Evolutionary conservation across 192 early-diverging fungal genomes (phyloP), one percentile per base, ranked within the genome.

Genomic region (Podila epigama): DNA sequence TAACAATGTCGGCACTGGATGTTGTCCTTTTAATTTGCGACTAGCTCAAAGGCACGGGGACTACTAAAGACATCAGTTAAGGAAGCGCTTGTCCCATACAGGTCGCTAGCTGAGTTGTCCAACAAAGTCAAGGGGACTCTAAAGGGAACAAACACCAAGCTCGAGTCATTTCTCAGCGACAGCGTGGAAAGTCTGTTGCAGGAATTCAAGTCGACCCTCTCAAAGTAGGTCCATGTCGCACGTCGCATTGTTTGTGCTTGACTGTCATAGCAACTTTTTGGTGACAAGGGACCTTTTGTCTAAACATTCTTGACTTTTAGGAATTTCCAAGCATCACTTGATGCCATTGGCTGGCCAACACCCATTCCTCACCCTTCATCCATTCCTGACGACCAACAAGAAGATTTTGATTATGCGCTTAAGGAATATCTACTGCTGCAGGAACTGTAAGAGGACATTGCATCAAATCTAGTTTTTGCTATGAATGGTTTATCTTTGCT

Each of bases 261-360:
- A 4, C 29, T 42, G 4, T 62, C 48, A 18, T 22, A n/a, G n/a
- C n/a, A n/a, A n/a, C n/a, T n/a, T n/a, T n/a, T 5, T 22, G 29
- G 28, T 27, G 8, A 22, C 28, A 7, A 55, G 15, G 32, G 10
- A 51, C 42, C 2, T 6, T 22, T 25, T 40, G 6, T 59, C 13
- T 29, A 18, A 16, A 42, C 10, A n/a, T 16, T 60, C 13, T 48
- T n/a, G 12, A 28, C 9, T 57, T 18, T 15, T 68, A 83, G 81
- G 39, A 83, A 83, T 52, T 75, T 79, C 52, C 70, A 83, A 55
- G 53, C 66, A 10, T 70, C 70, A 22, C 39, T 83, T n/a, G 77
- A 83, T 63, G 57, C 77, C 1, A 31, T 83, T 55, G 66, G 64
- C 16, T 83, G 81, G 81, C 81, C 81, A n/a, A 83, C 36, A 27